A percentile compares a stretch with the other conserved stretches of the same genome.
These are phyloP conservation scores for Aspergillus candidus DNA, from an alignment of 2,329 filamentous ascomycete species.

Conservation along the genomic window DNA sequence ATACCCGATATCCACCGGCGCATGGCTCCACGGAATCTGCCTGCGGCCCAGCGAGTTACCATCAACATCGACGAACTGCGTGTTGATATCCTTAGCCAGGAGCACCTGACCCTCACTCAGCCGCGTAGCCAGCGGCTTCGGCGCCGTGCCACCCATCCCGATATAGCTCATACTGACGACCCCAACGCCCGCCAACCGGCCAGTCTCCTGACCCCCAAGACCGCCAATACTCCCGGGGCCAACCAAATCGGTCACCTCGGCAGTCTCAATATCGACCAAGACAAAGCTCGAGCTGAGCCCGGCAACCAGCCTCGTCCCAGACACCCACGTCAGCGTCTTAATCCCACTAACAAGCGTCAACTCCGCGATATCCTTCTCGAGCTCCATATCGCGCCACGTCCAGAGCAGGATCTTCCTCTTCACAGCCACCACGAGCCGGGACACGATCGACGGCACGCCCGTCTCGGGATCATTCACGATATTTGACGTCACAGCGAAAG, in stretches of 20 bases:
- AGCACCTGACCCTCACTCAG: constrained; percentile 78
- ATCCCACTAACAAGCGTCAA: constrained; percentile 75
- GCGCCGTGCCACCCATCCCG: constrained; percentile 85
- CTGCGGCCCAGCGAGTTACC: constrained; percentile 76
- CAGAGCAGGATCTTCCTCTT: constrained; percentile 85
- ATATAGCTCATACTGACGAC: constrained; percentile 93
- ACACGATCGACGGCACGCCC: constrained; percentile 88
- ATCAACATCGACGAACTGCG: constrained; percentile 78
- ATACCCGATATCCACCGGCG: constrained; percentile 88
- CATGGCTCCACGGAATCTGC: constrained; percentile 85
- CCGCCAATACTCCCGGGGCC: constrained; percentile 68
- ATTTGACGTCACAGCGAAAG: constrained; percentile 91
- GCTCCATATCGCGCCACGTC: constrained; percentile 94
- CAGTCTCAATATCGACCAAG: constrained; percentile 74
- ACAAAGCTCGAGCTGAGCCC: constrained; percentile 90
- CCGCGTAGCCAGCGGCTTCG: constrained; percentile 79
- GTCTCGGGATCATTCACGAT: constrained; percentile 85
- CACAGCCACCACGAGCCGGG: constrained; percentile 81
- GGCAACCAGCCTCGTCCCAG: constrained; percentile 76
- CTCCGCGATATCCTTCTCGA: constrained; percentile 66
- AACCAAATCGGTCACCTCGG: constrained; percentile 68
- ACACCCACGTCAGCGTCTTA: constrained; percentile 86
- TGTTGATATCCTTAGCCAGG: constrained; percentile 96
- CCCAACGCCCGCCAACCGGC: constrained; percentile 75
- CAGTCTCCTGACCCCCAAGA: constrained; percentile 57